phyloP scores from a whole-genome alignment of 1,284 basidiomycete species.

The Coriolopsis trogii region DNA sequence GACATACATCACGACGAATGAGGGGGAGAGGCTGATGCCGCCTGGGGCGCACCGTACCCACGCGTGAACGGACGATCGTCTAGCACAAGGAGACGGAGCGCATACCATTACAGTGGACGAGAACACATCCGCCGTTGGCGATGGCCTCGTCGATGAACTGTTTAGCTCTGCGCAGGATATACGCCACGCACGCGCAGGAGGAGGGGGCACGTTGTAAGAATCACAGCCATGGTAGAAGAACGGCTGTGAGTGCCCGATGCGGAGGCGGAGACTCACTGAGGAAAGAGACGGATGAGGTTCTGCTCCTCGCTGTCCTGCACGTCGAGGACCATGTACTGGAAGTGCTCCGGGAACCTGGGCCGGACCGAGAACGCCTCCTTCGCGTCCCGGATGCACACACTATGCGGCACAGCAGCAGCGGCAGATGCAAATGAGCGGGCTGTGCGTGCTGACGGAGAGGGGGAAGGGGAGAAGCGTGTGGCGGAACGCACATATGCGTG shows the following conservation, averaged over 20 bases:
- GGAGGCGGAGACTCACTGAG: conserved; percentile 50
- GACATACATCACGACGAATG: conserved; percentile 91
- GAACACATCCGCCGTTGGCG: conserved; percentile 67
- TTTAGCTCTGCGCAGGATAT: conserved; percentile 57
- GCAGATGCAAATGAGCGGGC: too few species aligned
- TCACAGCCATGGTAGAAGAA: too few species aligned
- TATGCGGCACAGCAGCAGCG: conserved; percentile 36
- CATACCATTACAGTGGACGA: conserved; percentile 91
- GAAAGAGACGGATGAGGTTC: conserved; percentile 85
- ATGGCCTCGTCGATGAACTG: conserved; percentile 82
- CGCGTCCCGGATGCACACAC: conserved; percentile 85
- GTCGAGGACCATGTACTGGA: conserved; percentile 82
- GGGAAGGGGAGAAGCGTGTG: conserved; percentile 4
- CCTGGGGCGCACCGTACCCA: too few species aligned
- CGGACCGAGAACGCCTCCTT: conserved; percentile 88
- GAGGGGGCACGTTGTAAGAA: not conserved
- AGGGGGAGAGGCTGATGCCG: conserved; percentile 85
- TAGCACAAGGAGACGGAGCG: too few species aligned
- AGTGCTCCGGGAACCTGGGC: conserved; percentile 82
- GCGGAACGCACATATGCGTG: conserved; percentile 80
- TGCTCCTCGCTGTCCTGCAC: conserved; percentile 92
- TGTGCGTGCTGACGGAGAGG: too few species aligned
- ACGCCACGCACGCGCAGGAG: not conserved
- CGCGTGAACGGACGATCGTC: too few species aligned
- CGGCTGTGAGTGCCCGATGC: too few species aligned